phyloP scores from a whole-genome alignment of 257 asterid genomes.

The Schizonepeta tenuifolia region DNA sequence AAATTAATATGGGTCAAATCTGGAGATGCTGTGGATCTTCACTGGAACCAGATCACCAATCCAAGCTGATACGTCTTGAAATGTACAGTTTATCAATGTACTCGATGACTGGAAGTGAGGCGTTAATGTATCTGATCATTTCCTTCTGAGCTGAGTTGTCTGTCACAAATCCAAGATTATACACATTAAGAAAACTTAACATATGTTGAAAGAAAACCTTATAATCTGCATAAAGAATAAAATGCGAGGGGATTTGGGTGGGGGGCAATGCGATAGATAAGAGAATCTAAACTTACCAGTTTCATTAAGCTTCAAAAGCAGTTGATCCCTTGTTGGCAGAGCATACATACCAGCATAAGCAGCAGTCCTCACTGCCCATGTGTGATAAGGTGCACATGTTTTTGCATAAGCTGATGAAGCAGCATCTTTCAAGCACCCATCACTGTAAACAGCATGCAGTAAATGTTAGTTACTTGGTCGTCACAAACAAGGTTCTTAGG shows the following conservation, averaged over 20 bases:
- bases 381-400: slow-evolving; percentile 91
- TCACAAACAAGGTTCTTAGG: background rate
- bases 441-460: slow-evolving; percentile 43
- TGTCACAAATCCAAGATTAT: slow-evolving; percentile 34
- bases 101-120: slow-evolving; percentile 74
- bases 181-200: background rate
- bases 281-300: slow-evolving; percentile 54
- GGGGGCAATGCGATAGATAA: background rate
- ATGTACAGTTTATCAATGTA: slow-evolving; percentile 76
- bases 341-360: slow-evolving; percentile 98
- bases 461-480: background rate
- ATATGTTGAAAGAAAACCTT: too few species aligned
- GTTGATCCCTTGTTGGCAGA: slow-evolving; percentile 88
- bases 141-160: slow-evolving; percentile 77
- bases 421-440: slow-evolving; percentile 68
- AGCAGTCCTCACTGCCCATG: slow-evolving; percentile 95
- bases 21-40: background rate
- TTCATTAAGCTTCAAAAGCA: slow-evolving; percentile 77
- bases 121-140: slow-evolving; percentile 80
- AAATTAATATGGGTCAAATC: background rate
- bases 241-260: background rate
- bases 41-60: slow-evolving; percentile 52
- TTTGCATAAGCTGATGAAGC: slow-evolving; percentile 79
- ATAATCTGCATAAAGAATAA: too few species aligned
- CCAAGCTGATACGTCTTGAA: slow-evolving; percentile 68